These are phyloP conservation scores for Entomortierella beljakovae DNA, from an alignment of 192 early-diverging fungal genomes.

Conservation along the genomic window DNA sequence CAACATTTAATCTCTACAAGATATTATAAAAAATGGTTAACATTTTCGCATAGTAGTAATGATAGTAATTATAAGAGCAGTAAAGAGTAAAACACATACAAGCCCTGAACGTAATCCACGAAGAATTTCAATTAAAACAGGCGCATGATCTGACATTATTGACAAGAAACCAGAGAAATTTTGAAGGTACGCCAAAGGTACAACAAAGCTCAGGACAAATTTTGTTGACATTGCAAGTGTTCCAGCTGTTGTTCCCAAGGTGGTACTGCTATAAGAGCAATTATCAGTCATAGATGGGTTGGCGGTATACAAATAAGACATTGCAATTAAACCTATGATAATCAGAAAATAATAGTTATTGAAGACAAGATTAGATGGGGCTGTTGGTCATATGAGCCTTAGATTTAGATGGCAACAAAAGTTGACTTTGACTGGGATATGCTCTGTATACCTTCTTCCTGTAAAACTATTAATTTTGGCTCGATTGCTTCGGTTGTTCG, in stretches of 20 bases:
- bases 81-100: slow-evolving; percentile 13
- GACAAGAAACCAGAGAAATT: slow-evolving; percentile 62
- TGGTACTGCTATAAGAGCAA: slow-evolving; percentile 37
- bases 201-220: slow-evolving; percentile 60
- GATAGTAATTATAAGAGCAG: too few species aligned
- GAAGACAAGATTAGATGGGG: neutral
- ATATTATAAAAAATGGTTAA: neutral
- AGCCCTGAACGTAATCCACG: slow-evolving; percentile 46
- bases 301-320: slow-evolving; percentile 49
- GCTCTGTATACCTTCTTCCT: slow-evolving; percentile 59
- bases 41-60: too few species aligned
- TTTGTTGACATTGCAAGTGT: slow-evolving; percentile 53
- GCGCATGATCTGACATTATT: slow-evolving; percentile 60
- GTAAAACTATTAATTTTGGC: slow-evolving; percentile 62
- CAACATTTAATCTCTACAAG: slow-evolving; percentile 33
- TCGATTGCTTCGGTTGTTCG: slow-evolving; percentile 52
- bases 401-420: neutral
- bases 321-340: slow-evolving; percentile 39
- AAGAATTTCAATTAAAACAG: slow-evolving; percentile 58
- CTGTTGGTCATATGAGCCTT: neutral
- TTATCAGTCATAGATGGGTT: slow-evolving; percentile 37
- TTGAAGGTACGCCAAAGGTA: slow-evolving; percentile 60
- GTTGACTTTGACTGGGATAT: neutral
- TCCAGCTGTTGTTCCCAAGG: slow-evolving; percentile 25
- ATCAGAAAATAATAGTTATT: slow-evolving; percentile 1